Base-by-base conservation (phyloP, 257 asterid genomes). In the Jaltomata sinuosa region DNA sequence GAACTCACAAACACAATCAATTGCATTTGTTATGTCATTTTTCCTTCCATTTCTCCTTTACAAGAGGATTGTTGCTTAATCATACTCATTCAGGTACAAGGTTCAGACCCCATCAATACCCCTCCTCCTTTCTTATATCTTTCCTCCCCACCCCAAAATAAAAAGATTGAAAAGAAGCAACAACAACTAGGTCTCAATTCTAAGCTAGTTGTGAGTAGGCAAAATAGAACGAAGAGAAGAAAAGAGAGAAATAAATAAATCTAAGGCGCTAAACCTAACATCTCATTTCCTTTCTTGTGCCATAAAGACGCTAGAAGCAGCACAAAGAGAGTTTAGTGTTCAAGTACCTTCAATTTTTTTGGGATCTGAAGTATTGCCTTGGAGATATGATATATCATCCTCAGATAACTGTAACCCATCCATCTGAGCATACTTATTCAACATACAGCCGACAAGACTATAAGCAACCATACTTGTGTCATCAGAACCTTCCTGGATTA, bases 401-500 rank as follows among this genome's bases (percentile, higher is more conserved):
- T 82, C 82, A 81, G 59, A 49, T 76, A 94, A 80, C 79, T 68
- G 79, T 61, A 91, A 40, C 64, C 91, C 89, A 72, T 87, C 91
- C 18, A 69, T 52, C 85, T 87, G 82, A 47, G 97, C 92, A 83
- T 92, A 88, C 84, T 88, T 89, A 53, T 91, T 87, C 85, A 96
- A 84, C 85, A 92, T 84, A 85, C 85, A 80, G 84, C 94, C 98
- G 42, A 91, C 91, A 83, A 91, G 84, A 69, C 82, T 83, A 85
- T 93, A 91, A 72, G 95, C 94, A 65, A 86, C 86, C 90, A 91
- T 89, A 84, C 95, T 91, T 54, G 97, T 88, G 68, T 64, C 87
- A 88, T 97, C 98, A 90, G 98, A 93, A 87, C 96, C 97, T 90
- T 91, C 92, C 90, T 97, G 98, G 82, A 94, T 84, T 62, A 86